A percentile compares a stretch with the other conserved stretches of the same genome.
These are phyloP conservation scores for Flammula alnicola DNA, from an alignment of 1,284 basidiomycete genomes.

Conservation along the genomic window DNA sequence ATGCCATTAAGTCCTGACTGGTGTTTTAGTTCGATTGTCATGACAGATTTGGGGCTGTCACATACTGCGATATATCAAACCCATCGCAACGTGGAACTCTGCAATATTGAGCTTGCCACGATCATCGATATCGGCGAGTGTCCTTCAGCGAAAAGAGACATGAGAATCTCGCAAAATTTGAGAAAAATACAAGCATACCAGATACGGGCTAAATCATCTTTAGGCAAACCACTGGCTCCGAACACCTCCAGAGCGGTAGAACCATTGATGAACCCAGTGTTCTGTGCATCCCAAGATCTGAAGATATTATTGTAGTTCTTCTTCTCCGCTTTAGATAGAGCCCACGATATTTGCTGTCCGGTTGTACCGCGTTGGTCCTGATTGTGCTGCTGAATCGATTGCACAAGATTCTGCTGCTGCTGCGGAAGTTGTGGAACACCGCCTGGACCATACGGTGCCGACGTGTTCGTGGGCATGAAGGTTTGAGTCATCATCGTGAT, in stretches of 20 bases:
- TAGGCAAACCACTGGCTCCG: slow-evolving; percentile 88
- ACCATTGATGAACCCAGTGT: slow-evolving; percentile 88
- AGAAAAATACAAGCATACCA: slow-evolving; percentile 63
- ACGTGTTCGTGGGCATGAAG: slow-evolving; percentile 81
- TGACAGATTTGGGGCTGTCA: slow-evolving; percentile 24
- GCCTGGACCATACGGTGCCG: slow-evolving; percentile 62
- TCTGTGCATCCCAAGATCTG: slow-evolving; percentile 89
- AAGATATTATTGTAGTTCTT: slow-evolving; percentile 98
- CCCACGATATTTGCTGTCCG: slow-evolving; percentile 87
- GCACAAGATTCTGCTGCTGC: slow-evolving; percentile 67
- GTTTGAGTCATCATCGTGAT: slow-evolving; percentile 84
- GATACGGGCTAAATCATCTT: slow-evolving; percentile 92
- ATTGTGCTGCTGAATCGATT: slow-evolving; percentile 82
- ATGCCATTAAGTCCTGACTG: slow-evolving; percentile 87
- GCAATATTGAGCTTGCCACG: slow-evolving; percentile 93
- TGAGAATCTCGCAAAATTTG: not conserved
- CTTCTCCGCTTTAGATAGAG: slow-evolving; percentile 88
- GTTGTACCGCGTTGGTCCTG: slow-evolving; percentile 73
- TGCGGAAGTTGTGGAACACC: slow-evolving; percentile 74
- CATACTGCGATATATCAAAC: slow-evolving; percentile 93
- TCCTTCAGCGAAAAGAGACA: slow-evolving; percentile 57
- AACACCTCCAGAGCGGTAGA: slow-evolving; percentile 92
- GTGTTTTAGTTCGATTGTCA: slow-evolving; percentile 5
- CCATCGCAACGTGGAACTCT: slow-evolving; percentile 99
- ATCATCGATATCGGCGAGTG: slow-evolving; percentile 87